phyloP scores from a whole-genome alignment of 2,329 filamentous ascomycete genomes.

The Claviceps purpurea region DNA sequence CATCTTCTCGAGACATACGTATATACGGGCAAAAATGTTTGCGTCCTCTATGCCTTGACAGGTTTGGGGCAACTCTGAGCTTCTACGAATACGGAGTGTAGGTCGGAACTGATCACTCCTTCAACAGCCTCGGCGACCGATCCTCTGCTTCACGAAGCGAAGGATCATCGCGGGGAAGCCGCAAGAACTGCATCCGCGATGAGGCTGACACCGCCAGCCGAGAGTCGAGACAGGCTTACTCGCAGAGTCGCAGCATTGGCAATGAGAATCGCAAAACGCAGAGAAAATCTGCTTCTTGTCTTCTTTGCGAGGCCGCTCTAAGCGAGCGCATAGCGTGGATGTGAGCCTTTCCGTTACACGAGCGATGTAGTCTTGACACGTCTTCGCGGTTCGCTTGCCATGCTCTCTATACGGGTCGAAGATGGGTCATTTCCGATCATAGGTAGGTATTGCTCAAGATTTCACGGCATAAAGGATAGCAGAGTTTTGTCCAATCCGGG shows the following conservation, averaged over 20 bases:
- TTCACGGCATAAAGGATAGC: neutral
- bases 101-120: neutral
- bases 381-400: neutral
- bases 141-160: neutral
- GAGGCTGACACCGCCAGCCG: neutral
- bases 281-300: neutral
- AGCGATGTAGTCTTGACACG: neutral
- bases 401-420: neutral
- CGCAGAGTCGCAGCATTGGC: neutral
- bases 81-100: neutral
- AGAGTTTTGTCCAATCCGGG: neutral
- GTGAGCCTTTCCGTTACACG: neutral
- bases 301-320: neutral
- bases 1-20: no score
- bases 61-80: neutral
- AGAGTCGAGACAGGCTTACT: neutral
- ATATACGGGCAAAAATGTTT: no score
- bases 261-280: neutral
- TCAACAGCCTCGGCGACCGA: neutral
- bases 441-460: neutral
- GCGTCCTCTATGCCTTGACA: neutral
- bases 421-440: neutral
- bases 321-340: neutral
- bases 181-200: neutral
- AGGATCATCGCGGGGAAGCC: neutral